These are phyloP conservation scores for Cenococcum geophilum DNA, from an alignment of 495 filamentous ascomycete species.

Conservation along the genomic window DNA sequence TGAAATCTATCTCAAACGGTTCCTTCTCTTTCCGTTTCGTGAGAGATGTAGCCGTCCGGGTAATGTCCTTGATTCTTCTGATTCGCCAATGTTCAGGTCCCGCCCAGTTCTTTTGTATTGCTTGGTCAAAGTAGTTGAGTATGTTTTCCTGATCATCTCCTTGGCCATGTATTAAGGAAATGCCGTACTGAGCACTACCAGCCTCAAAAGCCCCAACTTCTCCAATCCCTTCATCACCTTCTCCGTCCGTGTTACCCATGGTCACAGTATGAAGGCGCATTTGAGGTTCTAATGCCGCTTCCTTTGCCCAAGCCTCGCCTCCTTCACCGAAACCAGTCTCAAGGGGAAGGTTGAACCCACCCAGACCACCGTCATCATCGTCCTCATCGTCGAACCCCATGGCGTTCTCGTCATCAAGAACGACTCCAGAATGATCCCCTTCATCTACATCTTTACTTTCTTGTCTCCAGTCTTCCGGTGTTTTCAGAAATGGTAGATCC, in stretches of 20 bases:
- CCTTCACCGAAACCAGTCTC: constrained; percentile 69
- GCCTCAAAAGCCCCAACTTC: constrained; percentile 56
- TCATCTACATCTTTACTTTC: constrained; percentile 41
- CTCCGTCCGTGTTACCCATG: constrained; percentile 50
- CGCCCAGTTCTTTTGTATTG: constrained; percentile 94
- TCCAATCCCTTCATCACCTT: constrained; percentile 26
- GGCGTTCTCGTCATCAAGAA: constrained; percentile 75
- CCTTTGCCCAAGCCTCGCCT: constrained; percentile 65
- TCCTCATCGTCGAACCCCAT: constrained; percentile 58
- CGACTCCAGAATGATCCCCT: constrained; percentile 69
- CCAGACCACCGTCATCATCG: constrained; percentile 66
- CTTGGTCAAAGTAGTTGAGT: constrained; percentile 93
- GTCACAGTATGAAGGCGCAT: constrained; percentile 46
- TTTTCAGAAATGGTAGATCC: constrained; percentile 87
- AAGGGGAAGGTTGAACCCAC: constrained; percentile 65
- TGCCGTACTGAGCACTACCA: constrained; percentile 56
- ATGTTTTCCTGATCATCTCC: constrained; percentile 79
- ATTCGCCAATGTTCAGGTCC: constrained; percentile 99
- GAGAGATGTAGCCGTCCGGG: constrained; percentile 51
- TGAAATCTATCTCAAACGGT: constrained; percentile 89
- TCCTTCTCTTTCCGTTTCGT: constrained; percentile 86
- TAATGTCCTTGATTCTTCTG: constrained; percentile 78
- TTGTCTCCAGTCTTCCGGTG: constrained; percentile 74
- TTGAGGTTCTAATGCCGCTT: constrained; percentile 60
- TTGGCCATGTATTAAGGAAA: constrained; percentile 61